Base-by-base conservation (phyloP, 1,284 basidiomycete species). In the Moesziomyces globuligerus region DNA sequence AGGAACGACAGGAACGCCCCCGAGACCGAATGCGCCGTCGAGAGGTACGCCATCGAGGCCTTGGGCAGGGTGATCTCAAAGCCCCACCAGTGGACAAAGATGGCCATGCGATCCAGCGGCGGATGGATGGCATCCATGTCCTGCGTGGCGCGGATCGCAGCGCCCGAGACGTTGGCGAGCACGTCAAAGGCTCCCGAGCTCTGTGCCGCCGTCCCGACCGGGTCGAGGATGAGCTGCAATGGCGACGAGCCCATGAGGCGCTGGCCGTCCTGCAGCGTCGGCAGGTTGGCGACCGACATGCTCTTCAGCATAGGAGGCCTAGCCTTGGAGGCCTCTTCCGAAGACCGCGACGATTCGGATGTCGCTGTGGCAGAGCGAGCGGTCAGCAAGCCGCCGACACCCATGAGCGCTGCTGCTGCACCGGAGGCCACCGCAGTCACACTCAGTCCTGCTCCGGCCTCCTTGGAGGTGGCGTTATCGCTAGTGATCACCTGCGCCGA, bases 71-170 rank as follows among this genome's bases (percentile, higher is more conserved):
- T 78, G 37, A 79, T 55, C 50, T 79, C 77, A 20, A 76, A 79
- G n/a, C 77, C 77, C 75, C 75, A 79, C 77, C 77, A 79, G 49
- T 76, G 73, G 17, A 78, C 58, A 45, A 78, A 76, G 66, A 79
- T 73, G 46, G 76, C 72, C 74, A 78, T 69, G 28, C 77, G 68
- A 48, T 79, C 77, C 13, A 71, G 47, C 4, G 77, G 77, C 17
- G 75, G 74, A 20, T 68, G 72, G 17, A 79, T 61, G 8, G 55
- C 53, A 36, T 56, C 46, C 69, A 70, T 72, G 51, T 66, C 66
- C 23, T 54, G 48, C 10, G 62, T 71, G 1, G 66, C 55, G 25
- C 61, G 48, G 37, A 78, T 60, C 3, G 57, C 73, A 2, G 66
- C 59, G 15, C 68, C 72, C 8, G 77, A 72, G 26, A 72, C 46